Evolutionary conservation across 192 early-diverging fungal genomes (phyloP).

Genomic region (Coemansia sp.): DNA sequence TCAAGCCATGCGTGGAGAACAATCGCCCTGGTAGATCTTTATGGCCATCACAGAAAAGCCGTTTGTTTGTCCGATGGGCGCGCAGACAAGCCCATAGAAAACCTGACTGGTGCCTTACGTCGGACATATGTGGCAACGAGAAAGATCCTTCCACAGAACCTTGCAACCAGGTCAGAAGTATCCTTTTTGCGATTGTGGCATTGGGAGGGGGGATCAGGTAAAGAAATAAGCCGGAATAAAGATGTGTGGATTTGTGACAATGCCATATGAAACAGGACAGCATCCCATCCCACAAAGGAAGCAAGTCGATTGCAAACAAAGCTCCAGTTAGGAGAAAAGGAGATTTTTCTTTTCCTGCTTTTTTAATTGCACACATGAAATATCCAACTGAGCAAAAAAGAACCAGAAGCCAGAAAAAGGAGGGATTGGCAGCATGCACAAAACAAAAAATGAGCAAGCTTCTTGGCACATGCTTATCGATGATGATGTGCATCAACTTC

Average conservation of each 20-base stretch:
- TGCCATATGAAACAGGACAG: neutral
- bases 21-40: neutral
- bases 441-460: neutral
- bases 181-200: too few relatives aligned
- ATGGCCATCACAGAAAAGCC: too few relatives aligned
- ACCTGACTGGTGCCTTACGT: too few relatives aligned
- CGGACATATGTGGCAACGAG: too few relatives aligned
- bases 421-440: neutral
- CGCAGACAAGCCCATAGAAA: too few relatives aligned
- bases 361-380: neutral
- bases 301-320: neutral
- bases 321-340: neutral
- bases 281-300: too few relatives aligned
- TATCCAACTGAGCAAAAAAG: neutral
- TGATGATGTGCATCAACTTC: neutral
- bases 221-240: too few relatives aligned
- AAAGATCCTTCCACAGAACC: too few relatives aligned
- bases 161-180: too few relatives aligned
- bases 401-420: neutral
- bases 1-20: constrained; percentile 2
- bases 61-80: too few relatives aligned
- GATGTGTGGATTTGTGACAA: neutral
- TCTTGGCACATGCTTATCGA: too few relatives aligned
- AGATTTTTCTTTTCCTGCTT: neutral
- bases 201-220: too few relatives aligned